phyloP scores from a whole-genome alignment of 371 early-diverging fungal species.

The Ordospora pajunii region DNA sequence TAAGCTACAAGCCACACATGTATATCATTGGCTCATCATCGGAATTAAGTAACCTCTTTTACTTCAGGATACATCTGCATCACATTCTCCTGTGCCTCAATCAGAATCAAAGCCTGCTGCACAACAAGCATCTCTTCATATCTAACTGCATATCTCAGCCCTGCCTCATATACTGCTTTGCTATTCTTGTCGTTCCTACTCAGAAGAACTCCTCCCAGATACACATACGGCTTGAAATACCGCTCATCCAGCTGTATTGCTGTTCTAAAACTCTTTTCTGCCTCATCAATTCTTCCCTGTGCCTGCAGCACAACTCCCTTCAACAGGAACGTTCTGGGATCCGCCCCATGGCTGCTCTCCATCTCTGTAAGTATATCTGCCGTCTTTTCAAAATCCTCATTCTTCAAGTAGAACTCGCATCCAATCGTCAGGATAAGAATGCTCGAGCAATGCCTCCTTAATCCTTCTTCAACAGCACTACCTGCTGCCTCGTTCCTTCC shows the following conservation, averaged over 20 bases:
- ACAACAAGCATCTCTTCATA: conserved; percentile 13
- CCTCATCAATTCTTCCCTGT: background rate
- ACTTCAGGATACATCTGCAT: background rate
- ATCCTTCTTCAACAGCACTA: background rate
- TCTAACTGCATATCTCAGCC: background rate
- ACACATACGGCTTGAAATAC: conserved; percentile 26
- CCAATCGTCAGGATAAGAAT: background rate
- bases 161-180: background rate
- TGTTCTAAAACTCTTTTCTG: background rate
- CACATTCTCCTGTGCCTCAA: conserved; percentile 23
- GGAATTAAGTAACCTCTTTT: background rate
- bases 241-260: background rate
- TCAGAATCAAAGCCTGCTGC: conserved; percentile 5
- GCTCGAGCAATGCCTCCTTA: background rate
- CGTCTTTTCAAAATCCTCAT: background rate
- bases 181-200: background rate
- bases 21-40: no score
- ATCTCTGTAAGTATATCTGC: background rate
- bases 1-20: background rate
- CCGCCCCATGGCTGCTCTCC: background rate
- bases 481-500: background rate
- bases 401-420: conserved; percentile 13
- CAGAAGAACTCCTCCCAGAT: conserved; percentile 19
- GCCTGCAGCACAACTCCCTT: background rate
- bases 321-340: conserved; percentile 1